phyloP scores from a whole-genome alignment of 164 flowering plant genomes.

The Vitis amurensis region DNA sequence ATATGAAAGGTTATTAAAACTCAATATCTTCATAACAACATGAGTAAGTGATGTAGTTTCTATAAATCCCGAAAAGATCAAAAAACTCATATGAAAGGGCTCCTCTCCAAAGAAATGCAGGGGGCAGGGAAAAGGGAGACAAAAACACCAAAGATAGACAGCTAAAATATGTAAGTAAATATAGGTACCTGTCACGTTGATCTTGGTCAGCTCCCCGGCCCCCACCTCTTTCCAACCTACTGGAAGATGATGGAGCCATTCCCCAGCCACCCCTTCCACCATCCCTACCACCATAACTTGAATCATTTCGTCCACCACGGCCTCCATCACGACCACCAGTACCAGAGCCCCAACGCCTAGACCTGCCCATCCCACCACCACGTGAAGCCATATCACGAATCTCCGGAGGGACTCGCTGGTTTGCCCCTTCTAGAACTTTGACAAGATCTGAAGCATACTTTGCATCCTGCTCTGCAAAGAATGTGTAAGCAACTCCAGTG shows the following conservation, averaged over 20 bases:
- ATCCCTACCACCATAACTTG: slow-evolving; percentile 42
- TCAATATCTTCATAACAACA: too few relatives aligned
- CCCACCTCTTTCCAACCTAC: slow-evolving; percentile 40
- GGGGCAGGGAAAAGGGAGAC: neutral
- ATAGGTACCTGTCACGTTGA: slow-evolving; percentile 44
- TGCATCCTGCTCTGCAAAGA: slow-evolving; percentile 78
- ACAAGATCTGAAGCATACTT: slow-evolving; percentile 78
- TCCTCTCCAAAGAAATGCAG: neutral
- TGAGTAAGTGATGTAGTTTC: too few relatives aligned
- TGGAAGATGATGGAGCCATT: slow-evolving; percentile 22
- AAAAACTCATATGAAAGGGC: neutral
- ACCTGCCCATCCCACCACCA: slow-evolving; percentile 65
- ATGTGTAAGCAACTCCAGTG: slow-evolving; percentile 79
- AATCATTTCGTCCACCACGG: slow-evolving; percentile 43
- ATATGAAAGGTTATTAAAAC: too few relatives aligned
- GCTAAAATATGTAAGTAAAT: too few relatives aligned
- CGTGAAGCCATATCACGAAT: slow-evolving; percentile 69
- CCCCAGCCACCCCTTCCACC: slow-evolving; percentile 43
- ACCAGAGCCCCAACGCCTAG: slow-evolving; percentile 57
- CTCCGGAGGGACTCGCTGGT: slow-evolving; percentile 74
- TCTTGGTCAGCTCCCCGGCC: slow-evolving; percentile 41
- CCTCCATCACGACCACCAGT: slow-evolving; percentile 51
- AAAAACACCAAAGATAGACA: neutral
- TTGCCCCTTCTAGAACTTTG: slow-evolving; percentile 82
- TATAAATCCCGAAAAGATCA: too few relatives aligned